Percentiles rank a stretch among this genome's conserved stretches.
These are phyloP conservation scores for Stentor roeselii DNA, from an alignment of 73 alveolate genomes.

Conservation along the genomic window DNA sequence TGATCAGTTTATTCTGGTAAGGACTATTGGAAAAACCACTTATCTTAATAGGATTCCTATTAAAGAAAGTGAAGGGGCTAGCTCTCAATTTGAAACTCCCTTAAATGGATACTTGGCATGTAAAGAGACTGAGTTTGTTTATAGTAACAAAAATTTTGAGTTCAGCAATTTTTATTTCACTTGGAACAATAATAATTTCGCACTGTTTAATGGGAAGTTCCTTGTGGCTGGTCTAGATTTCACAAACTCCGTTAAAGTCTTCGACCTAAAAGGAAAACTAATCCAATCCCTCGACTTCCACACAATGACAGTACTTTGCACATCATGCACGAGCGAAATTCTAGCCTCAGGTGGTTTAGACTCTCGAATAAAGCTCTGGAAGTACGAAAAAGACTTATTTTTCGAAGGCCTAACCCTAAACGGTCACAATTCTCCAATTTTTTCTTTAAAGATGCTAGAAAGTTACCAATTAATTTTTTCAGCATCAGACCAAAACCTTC, in stretches of 20 bases:
- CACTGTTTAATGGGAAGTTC: not conserved
- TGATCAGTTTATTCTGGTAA: not conserved
- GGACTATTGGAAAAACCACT: not conserved
- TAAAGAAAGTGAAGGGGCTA: conserved; percentile 13
- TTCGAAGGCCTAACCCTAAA: not conserved
- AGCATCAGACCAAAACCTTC: not conserved
- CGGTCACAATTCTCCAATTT: not conserved
- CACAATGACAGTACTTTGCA: not conserved
- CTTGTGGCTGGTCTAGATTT: not conserved
- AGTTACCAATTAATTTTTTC: conserved; percentile 8
- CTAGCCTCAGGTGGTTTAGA: conserved; percentile 25
- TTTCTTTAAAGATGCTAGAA: not conserved
- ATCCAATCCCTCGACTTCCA: not conserved
- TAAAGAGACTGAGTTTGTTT: not conserved
- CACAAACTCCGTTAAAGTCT: not conserved
- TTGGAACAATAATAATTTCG: not conserved
- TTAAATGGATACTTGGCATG: not conserved
- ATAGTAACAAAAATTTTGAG: not conserved
- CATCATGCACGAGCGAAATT: not conserved
- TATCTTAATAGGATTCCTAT: not conserved
- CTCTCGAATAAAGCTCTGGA: conserved; percentile 14
- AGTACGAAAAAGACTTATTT: not conserved
- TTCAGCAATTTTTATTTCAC: not conserved
- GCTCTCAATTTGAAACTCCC: too few species aligned
- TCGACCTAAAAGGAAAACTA: conserved; percentile 3